phyloP scores from a whole-genome alignment of 192 early-diverging fungal genomes.

The Allomyces macrogynus region DNA sequence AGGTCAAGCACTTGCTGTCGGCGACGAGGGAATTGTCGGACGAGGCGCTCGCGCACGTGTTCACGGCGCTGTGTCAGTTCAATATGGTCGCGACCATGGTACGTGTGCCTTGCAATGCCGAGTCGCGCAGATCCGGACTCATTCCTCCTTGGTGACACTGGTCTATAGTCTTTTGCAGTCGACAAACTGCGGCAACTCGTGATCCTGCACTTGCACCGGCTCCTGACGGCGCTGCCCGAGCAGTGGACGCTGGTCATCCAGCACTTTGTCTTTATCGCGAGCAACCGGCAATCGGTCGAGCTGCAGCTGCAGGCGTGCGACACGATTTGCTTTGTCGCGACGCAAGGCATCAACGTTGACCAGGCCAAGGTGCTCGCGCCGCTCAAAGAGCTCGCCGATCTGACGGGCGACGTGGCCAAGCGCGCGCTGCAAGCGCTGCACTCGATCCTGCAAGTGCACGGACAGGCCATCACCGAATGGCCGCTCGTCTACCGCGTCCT shows the following conservation, averaged over 20 bases:
- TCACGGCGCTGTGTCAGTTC: background rate
- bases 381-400: background rate
- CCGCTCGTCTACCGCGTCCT: background rate
- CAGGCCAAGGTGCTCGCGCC: background rate
- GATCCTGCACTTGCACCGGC: conserved; percentile 1
- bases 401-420: background rate
- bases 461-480: background rate
- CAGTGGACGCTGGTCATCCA: background rate
- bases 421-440: conserved; percentile 7
- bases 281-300: background rate
- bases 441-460: background rate
- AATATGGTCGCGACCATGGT: background rate
- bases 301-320: background rate
- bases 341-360: background rate
- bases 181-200: conserved; percentile 26
- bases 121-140: too few species aligned
- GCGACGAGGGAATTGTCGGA: background rate
- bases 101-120: too few species aligned
- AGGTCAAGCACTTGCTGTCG: background rate
- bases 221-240: background rate
- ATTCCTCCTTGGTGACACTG: too few species aligned
- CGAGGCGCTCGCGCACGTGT: background rate
- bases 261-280: background rate
- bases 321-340: background rate
- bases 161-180: conserved; percentile 57